Base-by-base conservation (phyloP, 163 green algal species). In the Scenedesmus sp. region DNA sequence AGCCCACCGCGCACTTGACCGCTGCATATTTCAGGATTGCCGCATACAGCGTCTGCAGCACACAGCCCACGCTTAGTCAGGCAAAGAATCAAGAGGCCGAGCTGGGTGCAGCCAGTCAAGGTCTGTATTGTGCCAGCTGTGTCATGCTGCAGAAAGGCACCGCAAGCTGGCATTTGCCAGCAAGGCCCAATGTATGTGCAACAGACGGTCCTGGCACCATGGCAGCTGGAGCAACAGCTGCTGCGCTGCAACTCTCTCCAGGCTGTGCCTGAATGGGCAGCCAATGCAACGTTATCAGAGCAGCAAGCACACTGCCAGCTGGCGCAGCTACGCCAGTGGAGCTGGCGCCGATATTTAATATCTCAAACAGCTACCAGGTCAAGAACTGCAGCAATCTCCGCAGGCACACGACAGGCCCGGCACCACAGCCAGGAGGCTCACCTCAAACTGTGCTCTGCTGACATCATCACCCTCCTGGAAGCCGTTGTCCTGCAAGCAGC, bases 1-100 rank as follows among this genome's bases (percentile, higher is more conserved):
- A 91, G 53, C 87, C 87, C 5, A 61, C 53, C 40, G 87, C 87
- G 53, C 76, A 91, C 79, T 91, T 91, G 33, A 91, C 79, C 16
- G 87, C 87, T 46, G 87, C 87, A 51, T 87, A 91, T 78, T 91
- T 91, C 0, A 91, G 59, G 20, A 91, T 87, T 3, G 87, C 37
- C 7, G 37, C 78, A n/a, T 91, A 88, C 56, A 88, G 26, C 35
- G 22, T 44, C 83, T 88, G 83, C 22, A 76, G 79, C 44, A 61
- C 65, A 70, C 80, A 59, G 18, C 37, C 9, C 73, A 84, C 7
- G 10, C 43, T 43, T 22, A 46, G 9, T 22, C 81, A 73, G 9
- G 43, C 43, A 49, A 2, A n/a, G 65, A 20, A 40, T 76, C 30
- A 76, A 53, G 46, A 53, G 46, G 46, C 10, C 10, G 46, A 16